Conservation (phyloP, 371 early-diverging fungal species). For the Fennellomyces sp. region DNA sequence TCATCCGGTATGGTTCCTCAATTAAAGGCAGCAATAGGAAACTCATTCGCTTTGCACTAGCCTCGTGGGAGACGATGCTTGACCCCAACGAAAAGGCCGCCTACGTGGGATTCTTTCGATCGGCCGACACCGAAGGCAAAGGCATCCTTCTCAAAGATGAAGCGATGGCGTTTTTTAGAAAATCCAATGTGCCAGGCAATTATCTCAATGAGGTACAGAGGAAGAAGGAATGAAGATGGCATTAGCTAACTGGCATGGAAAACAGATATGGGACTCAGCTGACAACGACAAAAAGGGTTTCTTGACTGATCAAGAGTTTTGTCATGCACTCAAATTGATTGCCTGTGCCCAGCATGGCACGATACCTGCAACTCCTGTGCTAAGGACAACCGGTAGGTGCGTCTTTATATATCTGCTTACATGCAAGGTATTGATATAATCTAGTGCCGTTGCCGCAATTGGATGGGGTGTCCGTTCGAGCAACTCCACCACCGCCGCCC, state of each 20-base stretch:
- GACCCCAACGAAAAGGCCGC: conserved; percentile 67
- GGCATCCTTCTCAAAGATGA: conserved; percentile 74
- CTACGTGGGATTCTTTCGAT: conserved; percentile 68
- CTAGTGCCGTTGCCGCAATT: conserved; percentile 56
- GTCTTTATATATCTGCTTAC: conserved; percentile 5
- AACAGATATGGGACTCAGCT: conserved; percentile 82
- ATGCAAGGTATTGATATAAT: not conserved
- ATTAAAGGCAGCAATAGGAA: no score
- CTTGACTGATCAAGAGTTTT: conserved; percentile 74
- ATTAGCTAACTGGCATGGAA: not conserved
- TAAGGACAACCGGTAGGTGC: conserved; percentile 40
- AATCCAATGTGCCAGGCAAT: conserved; percentile 70
- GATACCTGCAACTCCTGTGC: conserved; percentile 36
- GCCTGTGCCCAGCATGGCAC: conserved; percentile 82
- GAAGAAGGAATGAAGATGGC: not conserved
- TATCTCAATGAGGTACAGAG: conserved; percentile 66
- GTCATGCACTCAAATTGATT: conserved; percentile 83
- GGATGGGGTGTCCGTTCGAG: conserved; percentile 38
- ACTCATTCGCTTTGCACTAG: no score
- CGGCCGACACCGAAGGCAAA: conserved; percentile 68
- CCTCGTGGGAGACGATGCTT: conserved; percentile 32
- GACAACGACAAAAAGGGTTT: conserved; percentile 82
- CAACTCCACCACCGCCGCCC: conserved; percentile 7
- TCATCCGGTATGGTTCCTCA: no score
- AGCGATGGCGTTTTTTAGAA: conserved; percentile 81